Evolutionary conservation across 2,329 filamentous ascomycete species (phyloP), one percentile per base, ranked within the genome.

Genomic region (Fusarium lateritium): DNA sequence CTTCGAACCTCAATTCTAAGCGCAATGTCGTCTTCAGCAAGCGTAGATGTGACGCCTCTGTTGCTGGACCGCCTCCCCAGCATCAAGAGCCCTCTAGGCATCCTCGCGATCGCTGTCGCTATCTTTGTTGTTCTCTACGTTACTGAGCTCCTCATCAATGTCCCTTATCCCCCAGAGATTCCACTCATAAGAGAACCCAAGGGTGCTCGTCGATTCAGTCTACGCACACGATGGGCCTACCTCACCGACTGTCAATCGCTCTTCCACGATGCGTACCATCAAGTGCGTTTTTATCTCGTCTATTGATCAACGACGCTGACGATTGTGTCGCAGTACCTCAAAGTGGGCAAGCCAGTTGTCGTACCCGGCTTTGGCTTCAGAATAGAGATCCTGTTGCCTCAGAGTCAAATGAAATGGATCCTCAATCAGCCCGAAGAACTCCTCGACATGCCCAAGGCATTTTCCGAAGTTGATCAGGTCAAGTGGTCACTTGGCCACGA

Each of bases 341-440:
- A 83, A 46, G 76, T 78, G 17, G 81, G 80, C n/a, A 76, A 76
- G 34, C 71, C 81, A 0, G 82, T 83, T 4, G 71, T 84, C 2
- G 55, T 83, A 8, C 82, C 82, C 0, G 79, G 80, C 7, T 72
- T 82, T 8, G 80, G 78, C 4, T 75, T 79, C 31, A 78, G 79
- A 22, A 76, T 77, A 40, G 81, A 83, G 61, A 68, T 83, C n/a
- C 76, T 83, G 43, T 67, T 85, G n/a, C 83, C 83, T 0, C 72
- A 74, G 7, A 78, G 67, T 39, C 73, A 78, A 2, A 73, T 84
- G 75, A 75, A 77, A 34, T 84, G 82, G 82, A 67, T 79, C 3
- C 62, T 79, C 9, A 67, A 73, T 4, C 83, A 83, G 51, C 81
- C 80, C 1, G 82, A 84, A 2, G 66, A 70, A 7, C 70, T 78